Evolutionary conservation across 306 rosid genomes (phyloP), one percentile per base, ranked within the genome.

Genomic region (Neltuma alba): DNA sequence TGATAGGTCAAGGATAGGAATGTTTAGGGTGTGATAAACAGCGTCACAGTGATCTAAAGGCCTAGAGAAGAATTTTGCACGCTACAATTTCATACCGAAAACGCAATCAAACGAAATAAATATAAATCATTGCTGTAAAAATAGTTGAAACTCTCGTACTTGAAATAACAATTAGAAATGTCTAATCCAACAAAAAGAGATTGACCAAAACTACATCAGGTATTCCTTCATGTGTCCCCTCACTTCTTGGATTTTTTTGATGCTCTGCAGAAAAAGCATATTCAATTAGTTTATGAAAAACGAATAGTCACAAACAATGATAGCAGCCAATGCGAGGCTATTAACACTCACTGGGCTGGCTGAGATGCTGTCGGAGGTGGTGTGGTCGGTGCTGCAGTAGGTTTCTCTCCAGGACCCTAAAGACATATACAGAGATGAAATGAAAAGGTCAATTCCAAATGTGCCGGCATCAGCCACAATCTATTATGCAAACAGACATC

Each of bases 321-420:
- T 61, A 3, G 31, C 5, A 15, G 6, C 12, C 25, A 33, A 69
- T 6, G 47, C 9, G 72, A 15, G 76, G 69, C 10, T 33, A 16
- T 36, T 21, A 27, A 41, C 23, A 89, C 95, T 94, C 76, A 94
- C 97, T 84, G 92, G 42, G 89, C 54, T 1, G 92, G 85, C 80
- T 91, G 90, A 62, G 93, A 50, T 6, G 87, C 83, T 11, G 83
- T 67, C 8, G 79, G 87, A 7, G 93, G 61, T 15, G 88, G 48
- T 33, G 86, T 83, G 47, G 82, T 80, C 7, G 83, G 77, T 27
- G 85, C 89, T 7, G 83, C 80, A 10, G 84, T 54, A 28, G 82
- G 79, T 76, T 78, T 94, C 5, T 88, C 97, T 60, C 87, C 92
- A 54, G 97, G 99, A 75, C 99, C 99, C 99, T 94, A 76, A 15